phyloP scores from a whole-genome alignment of 495 filamentous ascomycete genomes.

The Neurospora cerealis region DNA sequence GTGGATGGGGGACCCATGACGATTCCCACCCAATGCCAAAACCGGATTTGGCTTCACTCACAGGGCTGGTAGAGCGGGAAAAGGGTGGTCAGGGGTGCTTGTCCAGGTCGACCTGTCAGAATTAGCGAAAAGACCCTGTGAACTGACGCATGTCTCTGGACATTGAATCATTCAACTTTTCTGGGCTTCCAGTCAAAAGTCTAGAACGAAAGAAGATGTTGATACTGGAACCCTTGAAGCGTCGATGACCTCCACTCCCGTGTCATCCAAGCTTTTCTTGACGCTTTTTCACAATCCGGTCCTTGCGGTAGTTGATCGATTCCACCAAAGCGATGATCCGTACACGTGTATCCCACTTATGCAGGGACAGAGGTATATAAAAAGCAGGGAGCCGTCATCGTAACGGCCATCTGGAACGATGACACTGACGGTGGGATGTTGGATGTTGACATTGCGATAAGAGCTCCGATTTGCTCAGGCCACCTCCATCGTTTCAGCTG shows the following conservation, averaged over 20 bases:
- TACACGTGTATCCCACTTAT: background rate
- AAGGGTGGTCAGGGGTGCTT: background rate
- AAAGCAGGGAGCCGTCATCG: background rate
- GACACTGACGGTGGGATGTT: background rate
- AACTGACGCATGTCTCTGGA: background rate
- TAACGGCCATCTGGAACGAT: background rate
- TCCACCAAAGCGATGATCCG: background rate
- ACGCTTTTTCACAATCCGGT: background rate
- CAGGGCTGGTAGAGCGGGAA: background rate
- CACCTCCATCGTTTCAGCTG: background rate
- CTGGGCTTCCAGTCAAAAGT: background rate
- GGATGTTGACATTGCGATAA: background rate
- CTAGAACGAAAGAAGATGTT: background rate
- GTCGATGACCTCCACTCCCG: background rate
- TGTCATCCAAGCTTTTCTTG: background rate
- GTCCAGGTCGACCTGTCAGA: background rate
- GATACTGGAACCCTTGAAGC: background rate
- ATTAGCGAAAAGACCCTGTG: background rate
- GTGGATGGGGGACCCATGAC: background rate
- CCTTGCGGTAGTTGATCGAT: background rate
- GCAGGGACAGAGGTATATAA: background rate
- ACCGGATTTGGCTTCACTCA: conserved; percentile 15
- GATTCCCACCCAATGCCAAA: conserved; percentile 19
- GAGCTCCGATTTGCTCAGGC: background rate
- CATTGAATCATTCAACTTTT: background rate